Evolutionary conservation across 208 protist species (phyloP).

Genomic region (Leishmania mexicana): DNA sequence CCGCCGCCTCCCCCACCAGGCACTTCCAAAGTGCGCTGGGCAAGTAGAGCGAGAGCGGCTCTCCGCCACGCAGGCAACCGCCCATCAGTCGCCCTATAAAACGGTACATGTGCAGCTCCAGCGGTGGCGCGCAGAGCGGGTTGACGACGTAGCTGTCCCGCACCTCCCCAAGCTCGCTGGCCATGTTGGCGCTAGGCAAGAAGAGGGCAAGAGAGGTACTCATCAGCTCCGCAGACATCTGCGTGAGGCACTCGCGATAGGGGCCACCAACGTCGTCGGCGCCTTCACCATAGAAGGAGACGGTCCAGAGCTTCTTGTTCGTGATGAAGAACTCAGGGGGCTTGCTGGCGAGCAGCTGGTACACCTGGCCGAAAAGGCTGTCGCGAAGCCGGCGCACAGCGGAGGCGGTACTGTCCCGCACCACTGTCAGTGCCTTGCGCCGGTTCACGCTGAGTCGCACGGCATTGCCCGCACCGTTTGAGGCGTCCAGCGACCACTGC

Average conservation of each 20-base stretch:
- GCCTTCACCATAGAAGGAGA: constrained; percentile 89
- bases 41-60: constrained; percentile 93
- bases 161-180: constrained; percentile 64
- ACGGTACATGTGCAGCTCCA: constrained; percentile 79
- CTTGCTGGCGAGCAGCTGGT: constrained; percentile 70
- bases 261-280: constrained; percentile 94
- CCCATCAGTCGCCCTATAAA: constrained; percentile 95
- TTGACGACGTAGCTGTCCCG: constrained; percentile 86
- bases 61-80: constrained; percentile 91
- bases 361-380: constrained; percentile 91
- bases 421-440: constrained; percentile 68
- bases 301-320: constrained; percentile 85
- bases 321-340: constrained; percentile 65
- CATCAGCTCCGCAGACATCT: constrained; percentile 93
- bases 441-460: constrained; percentile 86
- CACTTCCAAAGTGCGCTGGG: constrained; percentile 92
- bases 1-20: constrained; percentile 70
- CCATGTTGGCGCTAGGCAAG: constrained; percentile 82
- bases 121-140: constrained; percentile 40
- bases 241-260: constrained; percentile 91
- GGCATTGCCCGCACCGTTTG: constrained; percentile 56
- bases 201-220: constrained; percentile 82
- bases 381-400: constrained; percentile 51
- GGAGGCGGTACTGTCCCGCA: constrained; percentile 46
- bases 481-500: constrained; percentile 42